Conservation (phyloP, 2,329 filamentous ascomycete genomes). For the Zasmidium angulare region DNA sequence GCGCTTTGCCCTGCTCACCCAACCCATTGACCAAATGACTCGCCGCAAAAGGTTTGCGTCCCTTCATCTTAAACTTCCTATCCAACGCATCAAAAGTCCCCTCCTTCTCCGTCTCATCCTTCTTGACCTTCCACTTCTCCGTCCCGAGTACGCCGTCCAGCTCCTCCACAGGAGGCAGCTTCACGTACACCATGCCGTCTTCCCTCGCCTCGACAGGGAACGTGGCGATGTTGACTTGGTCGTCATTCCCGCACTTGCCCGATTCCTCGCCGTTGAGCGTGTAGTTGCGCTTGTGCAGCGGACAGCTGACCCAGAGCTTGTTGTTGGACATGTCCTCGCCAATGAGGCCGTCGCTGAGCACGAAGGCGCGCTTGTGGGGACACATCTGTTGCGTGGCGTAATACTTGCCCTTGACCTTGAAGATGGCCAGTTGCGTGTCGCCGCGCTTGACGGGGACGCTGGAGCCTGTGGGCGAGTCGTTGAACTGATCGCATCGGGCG, state of each 20-base stretch:
- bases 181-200: constrained; percentile 77
- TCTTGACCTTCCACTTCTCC: constrained; percentile 73
- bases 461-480: constrained; percentile 67
- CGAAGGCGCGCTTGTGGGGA: constrained; percentile 85
- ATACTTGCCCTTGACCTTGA: constrained; percentile 76
- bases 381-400: constrained; percentile 94
- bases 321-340: constrained; percentile 62
- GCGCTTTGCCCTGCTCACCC: constrained; percentile 45
- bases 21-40: constrained; percentile 47
- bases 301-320: constrained; percentile 83
- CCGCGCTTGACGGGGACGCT: constrained; percentile 78
- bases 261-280: constrained; percentile 65
- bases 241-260: constrained; percentile 74
- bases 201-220: constrained; percentile 73
- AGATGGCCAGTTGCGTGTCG: constrained; percentile 85
- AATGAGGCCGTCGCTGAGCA: constrained; percentile 81
- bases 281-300: constrained; percentile 88
- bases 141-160: constrained; percentile 78
- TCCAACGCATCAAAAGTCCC: constrained; percentile 56
- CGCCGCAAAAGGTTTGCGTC: constrained; percentile 49
- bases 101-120: constrained; percentile 57
- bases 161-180: constrained; percentile 76
- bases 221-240: constrained; percentile 73
- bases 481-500: constrained; percentile 68
- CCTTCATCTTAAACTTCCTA: constrained; percentile 57